Percentiles rank a stretch among this genome's conserved stretches.
Conservation (phyloP, 1,284 basidiomycete genomes). For the Malassezia dermatis region DNA sequence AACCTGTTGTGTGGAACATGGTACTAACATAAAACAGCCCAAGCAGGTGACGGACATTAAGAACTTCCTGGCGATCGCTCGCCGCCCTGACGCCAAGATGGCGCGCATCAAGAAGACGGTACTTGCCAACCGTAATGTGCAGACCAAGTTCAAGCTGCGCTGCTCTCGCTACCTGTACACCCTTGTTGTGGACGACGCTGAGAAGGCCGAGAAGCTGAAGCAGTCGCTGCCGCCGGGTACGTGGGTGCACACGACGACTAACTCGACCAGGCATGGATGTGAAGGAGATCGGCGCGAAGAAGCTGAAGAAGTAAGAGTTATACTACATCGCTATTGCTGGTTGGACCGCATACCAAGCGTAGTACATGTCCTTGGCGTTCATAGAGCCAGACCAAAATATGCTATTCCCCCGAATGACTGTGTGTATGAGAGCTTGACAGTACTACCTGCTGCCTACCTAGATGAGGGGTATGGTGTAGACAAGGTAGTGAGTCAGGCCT, state of each 20-base stretch:
- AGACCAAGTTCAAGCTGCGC: conserved; percentile 90
- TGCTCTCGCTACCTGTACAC: conserved; percentile 98
- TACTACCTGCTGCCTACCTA: neutral
- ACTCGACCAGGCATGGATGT: conserved; percentile 7
- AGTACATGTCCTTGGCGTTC: neutral
- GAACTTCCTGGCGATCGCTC: conserved; percentile 91
- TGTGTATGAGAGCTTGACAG: neutral
- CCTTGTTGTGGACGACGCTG: conserved; percentile 81
- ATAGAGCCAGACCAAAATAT: conserved; percentile 1
- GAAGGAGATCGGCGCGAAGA: conserved; percentile 15
- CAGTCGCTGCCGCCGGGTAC: conserved; percentile 86
- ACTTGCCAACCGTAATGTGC: conserved; percentile 65
- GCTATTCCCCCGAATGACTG: neutral
- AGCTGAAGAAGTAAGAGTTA: conserved; percentile 6
- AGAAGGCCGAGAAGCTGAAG: conserved; percentile 97
- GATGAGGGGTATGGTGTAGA: neutral
- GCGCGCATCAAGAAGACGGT: conserved; percentile 90
- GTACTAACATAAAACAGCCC: conserved; percentile 57
- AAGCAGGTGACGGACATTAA: conserved; percentile 98
- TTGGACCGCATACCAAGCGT: neutral
- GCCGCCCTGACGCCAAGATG: conserved; percentile 66
- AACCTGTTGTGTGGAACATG: neutral
- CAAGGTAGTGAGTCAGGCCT: neutral
- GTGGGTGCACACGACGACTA: conserved; percentile 39
- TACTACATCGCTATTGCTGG: neutral